Evolutionary conservation across 2,329 filamentous ascomycete genomes (phyloP), one percentile per base, ranked within the genome.

Genomic region (Penicillium sp.): DNA sequence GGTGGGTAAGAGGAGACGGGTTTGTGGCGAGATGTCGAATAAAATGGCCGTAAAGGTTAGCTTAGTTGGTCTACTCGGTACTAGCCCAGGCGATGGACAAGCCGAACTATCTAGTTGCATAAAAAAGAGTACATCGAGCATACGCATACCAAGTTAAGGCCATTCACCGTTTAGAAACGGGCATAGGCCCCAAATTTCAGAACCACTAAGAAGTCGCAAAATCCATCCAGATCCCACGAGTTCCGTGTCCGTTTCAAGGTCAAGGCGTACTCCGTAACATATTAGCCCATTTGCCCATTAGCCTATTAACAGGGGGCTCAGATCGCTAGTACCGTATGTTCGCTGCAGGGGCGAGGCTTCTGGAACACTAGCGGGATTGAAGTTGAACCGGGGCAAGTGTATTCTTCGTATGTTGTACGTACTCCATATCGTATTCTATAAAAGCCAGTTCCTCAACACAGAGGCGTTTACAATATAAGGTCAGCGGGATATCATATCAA

Each of bases 341-440:
- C 9, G 15, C 43, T 42, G 32, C 43, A 47, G 43, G 48, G 43
- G 43, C 34, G 31, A 42, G 34, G 43, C 37, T 50, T 50, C 31
- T 50, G 48, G 43, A 47, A 32, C 37, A 41, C 37, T 50, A 47
- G 43, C 13, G 32, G 24, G 13, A 8, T 7, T 10, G 22, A 24
- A 24, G 22, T 24, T 24, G 7, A 15, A 26, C 28, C n/a, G 9
- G 19, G 17, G 13, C 33, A 17, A 32, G 19, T 13, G 26, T 39
- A 10, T 26, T 21, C 12, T 29, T 22, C 4, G 7, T 9, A 33
- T 13, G 13, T 13, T 15, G 33, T 12, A 21, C 21, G 21, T 4
- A 35, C 19, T 43, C 17, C 10, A 15, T 13, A 5, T 31, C 17
- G 13, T 28, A 12, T 29, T 35, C 19, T 47, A 26, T 26, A 12